phyloP scores from a whole-genome alignment of 768 basidiomycete species.

The Hygrocybe coccinea region DNA sequence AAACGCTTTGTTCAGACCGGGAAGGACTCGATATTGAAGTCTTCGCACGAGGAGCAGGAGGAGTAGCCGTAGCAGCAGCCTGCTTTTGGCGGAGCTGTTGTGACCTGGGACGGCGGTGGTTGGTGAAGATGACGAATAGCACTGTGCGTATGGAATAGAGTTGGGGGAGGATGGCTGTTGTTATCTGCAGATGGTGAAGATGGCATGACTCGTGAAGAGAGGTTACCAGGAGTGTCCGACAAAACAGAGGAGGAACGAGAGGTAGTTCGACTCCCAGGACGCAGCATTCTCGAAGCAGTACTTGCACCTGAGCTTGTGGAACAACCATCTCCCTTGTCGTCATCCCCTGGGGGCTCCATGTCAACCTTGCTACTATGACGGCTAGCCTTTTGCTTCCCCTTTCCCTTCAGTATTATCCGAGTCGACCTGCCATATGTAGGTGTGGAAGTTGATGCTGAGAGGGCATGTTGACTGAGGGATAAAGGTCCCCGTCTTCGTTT shows the following conservation, averaged over 20 bases:
- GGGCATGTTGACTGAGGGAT: background rate
- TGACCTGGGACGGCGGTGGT: constrained; percentile 20
- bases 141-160: constrained; percentile 39
- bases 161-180: constrained; percentile 20
- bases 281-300: constrained; percentile 33
- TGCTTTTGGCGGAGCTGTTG: constrained; percentile 15
- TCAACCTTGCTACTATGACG: too few species aligned
- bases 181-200: constrained; percentile 30
- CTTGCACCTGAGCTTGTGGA: constrained; percentile 39
- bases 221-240: constrained; percentile 33
- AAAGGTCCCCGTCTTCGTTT: background rate
- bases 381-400: constrained; percentile 32
- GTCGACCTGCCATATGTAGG: background rate
- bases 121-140: constrained; percentile 1
- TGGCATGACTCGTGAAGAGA: constrained; percentile 17
- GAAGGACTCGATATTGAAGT: background rate
- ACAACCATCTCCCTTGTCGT: constrained; percentile 17
- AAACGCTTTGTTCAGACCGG: constrained; percentile 13
- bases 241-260: constrained; percentile 51
- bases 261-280: constrained; percentile 23
- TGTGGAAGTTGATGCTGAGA: background rate
- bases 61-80: constrained; percentile 6
- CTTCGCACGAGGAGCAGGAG: constrained; percentile 2
- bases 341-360: constrained; percentile 8
- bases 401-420: constrained; percentile 20